Base-by-base conservation (phyloP, 1,284 basidiomycete genomes). In the Earliella scabrosa region DNA sequence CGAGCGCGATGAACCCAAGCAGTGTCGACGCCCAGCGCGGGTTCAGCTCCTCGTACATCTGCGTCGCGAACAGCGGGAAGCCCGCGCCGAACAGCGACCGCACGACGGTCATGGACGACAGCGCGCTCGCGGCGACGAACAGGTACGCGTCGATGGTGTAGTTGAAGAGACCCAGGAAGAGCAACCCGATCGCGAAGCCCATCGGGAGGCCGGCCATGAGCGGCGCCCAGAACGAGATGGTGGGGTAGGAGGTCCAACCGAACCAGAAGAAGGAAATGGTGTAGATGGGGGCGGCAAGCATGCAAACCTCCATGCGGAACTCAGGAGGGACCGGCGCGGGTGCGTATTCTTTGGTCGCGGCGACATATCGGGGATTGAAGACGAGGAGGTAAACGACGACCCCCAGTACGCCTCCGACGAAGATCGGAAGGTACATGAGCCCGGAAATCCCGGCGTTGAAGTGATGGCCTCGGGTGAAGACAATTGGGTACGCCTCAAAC, bases 351-450 rank as follows among this genome's bases (percentile, higher is more conserved):
- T 65, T 64, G 0, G 70, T 64, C 6, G 72, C 57, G 23, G 53
- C 54, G 45, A 62, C 62, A 60, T 75, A 74, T 10, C 66, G 61
- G 0, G 71, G 69, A 54, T 72, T 73, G 63, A 71, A 73, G 52
- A 70, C 66, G 20, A 71, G 13, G 39, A 70, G 56, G 59, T 70
- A 69, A 41, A 51, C 27, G 34, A 58, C 10, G 36, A 69, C 66
- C 18, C 63, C 68, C 24, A 67, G 49, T 27, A 43, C 48, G 14
- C 66, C 69, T 29, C 77, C 79, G 20, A 79, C 54, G 52, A 75
- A 77, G 50, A 82, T 75, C 26, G 78, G 77, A 52, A 81, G 72
- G 66, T 80, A 79, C 51, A 76, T 74, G 24, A 82, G 73, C 1
- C 79, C 77, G 1, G 66, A 65, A 46, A 77, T 67, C 49, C 75